These are phyloP conservation scores for Deuterostichococcus epilithicus DNA, from an alignment of 139 green algal species.

Conservation along the genomic window DNA sequence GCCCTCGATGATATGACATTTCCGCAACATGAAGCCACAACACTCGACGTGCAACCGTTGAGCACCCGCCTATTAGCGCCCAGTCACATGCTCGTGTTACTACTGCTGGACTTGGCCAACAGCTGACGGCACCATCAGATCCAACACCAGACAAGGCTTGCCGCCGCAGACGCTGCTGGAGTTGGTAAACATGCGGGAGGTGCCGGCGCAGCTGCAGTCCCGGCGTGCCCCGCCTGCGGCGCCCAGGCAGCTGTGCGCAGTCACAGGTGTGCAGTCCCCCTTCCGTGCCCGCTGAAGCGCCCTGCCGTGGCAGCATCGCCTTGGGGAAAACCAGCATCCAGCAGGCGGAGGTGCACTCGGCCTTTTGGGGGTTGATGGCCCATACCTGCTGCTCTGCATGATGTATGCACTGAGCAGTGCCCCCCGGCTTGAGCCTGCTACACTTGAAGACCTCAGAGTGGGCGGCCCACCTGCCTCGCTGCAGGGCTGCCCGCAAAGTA, in stretches of 20 bases:
- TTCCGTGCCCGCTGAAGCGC: neutral
- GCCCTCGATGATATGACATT: neutral
- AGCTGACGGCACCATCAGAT: neutral
- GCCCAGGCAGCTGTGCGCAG: conserved; percentile 9
- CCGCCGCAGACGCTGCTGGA: conserved; percentile 34
- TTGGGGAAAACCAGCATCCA: neutral
- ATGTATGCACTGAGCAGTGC: neutral
- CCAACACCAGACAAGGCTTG: neutral
- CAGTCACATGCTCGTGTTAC: neutral
- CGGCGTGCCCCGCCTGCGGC: conserved; percentile 17
- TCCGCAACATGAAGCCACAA: conserved; percentile 1
- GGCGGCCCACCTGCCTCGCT: neutral
- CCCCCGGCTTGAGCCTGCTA: too few species aligned
- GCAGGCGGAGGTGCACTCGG: neutral
- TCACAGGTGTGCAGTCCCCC: conserved; percentile 19
- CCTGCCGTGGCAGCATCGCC: neutral
- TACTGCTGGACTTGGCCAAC: neutral
- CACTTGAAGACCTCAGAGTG: too few species aligned
- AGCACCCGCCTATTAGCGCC: neutral
- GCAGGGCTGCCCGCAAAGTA: conserved; percentile 25
- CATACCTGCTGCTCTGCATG: neutral
- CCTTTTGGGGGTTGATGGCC: neutral
- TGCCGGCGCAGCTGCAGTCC: conserved; percentile 27
- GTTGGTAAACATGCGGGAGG: conserved; percentile 45
- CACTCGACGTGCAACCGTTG: neutral